Evolutionary conservation across 1,284 basidiomycete species (phyloP).

Genomic region (Tylopilus orsonianus): DNA sequence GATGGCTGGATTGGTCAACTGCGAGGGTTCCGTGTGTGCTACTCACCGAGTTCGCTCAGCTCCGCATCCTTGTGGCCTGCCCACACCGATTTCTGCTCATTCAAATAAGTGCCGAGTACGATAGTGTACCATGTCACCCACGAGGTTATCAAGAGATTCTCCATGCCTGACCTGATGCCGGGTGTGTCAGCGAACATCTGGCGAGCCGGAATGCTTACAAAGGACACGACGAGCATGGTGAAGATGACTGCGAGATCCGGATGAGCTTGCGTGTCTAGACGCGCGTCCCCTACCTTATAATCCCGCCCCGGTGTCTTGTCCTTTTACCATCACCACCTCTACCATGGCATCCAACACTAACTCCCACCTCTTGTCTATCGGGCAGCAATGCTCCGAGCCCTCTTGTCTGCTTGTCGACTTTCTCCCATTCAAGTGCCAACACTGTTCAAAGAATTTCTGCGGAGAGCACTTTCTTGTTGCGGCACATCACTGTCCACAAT

Average conservation of each 20-base stretch:
- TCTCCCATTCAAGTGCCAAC: constrained; percentile 78
- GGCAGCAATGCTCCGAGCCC: constrained; percentile 66
- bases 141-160: constrained; percentile 72
- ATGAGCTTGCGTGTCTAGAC: constrained; percentile 25
- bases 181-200: constrained; percentile 28
- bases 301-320: not conserved
- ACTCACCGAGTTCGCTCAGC: constrained; percentile 78
- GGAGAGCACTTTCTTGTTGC: constrained; percentile 71
- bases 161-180: constrained; percentile 68
- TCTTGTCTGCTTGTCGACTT: constrained; percentile 74
- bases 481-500: constrained; percentile 64
- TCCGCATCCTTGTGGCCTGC: constrained; percentile 85
- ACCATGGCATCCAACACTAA: constrained; percentile 33
- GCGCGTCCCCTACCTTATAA: constrained; percentile 30
- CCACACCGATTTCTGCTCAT: constrained; percentile 57
- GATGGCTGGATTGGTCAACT: constrained; percentile 10
- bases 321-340: not conserved
- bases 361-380: constrained; percentile 58
- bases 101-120: not conserved
- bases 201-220: constrained; percentile 19
- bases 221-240: constrained; percentile 26
- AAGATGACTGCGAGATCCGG: constrained; percentile 7
- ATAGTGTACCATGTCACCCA: constrained; percentile 27
- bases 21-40: not conserved
- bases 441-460: constrained; percentile 67